Conservation (phyloP, 345 rosid species). For the Sisymbrium irio region DNA sequence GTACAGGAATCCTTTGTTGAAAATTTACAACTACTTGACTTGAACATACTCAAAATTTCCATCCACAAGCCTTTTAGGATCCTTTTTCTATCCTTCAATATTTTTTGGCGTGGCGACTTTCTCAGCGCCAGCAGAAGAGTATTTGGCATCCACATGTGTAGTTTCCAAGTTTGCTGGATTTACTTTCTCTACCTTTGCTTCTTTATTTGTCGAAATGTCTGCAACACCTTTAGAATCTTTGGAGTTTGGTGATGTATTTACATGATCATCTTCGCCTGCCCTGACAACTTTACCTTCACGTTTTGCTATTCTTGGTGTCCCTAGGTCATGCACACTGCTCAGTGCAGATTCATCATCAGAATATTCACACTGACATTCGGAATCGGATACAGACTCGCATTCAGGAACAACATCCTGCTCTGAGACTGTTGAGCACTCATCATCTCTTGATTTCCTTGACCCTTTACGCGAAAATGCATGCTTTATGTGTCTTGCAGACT, state of each 20-base stretch:
- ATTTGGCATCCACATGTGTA: conserved; percentile 11
- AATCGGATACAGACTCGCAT: conserved; percentile 43
- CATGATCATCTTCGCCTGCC: conserved; percentile 29
- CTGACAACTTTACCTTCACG: conserved; percentile 22
- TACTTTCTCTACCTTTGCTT: conserved; percentile 23
- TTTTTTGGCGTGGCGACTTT: conserved; percentile 2
- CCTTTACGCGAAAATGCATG: conserved; percentile 67
- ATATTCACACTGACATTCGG: conserved; percentile 5
- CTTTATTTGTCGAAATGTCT: conserved; percentile 17
- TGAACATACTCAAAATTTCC: not conserved
- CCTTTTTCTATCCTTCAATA: not conserved
- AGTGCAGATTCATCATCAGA: conserved; percentile 49
- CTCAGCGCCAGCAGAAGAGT: conserved; percentile 10
- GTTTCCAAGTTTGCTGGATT: conserved; percentile 18
- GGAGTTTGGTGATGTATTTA: conserved; percentile 22
- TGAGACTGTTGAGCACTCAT: conserved; percentile 6
- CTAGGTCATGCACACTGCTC: conserved; percentile 10
- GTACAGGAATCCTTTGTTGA: conserved; percentile 20
- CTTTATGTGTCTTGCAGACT: conserved; percentile 54
- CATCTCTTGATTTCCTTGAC: conserved; percentile 41
- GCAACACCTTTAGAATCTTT: conserved; percentile 1
- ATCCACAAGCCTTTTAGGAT: conserved; percentile 7
- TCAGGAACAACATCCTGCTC: conserved; percentile 38
- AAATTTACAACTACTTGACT: conserved; percentile 17
- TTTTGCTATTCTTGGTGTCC: conserved; percentile 28